A percentile compares a stretch with the other conserved stretches of the same genome.
phyloP scores from a whole-genome alignment of 192 early-diverging fungal species.

The Backusella morwellensis region DNA sequence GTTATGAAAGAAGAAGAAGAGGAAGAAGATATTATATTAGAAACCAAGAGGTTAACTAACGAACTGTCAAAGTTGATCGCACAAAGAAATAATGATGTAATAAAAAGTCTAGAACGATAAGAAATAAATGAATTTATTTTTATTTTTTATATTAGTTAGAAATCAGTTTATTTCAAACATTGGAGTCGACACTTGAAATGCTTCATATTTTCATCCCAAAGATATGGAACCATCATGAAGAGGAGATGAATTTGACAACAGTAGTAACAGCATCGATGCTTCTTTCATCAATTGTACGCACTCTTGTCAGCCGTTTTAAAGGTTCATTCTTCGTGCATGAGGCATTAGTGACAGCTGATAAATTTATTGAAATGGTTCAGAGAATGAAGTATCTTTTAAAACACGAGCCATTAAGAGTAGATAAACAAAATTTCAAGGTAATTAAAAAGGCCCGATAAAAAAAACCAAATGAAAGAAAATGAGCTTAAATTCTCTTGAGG shows the following conservation, averaged over 20 bases:
- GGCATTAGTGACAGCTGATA: neutral
- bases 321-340: neutral
- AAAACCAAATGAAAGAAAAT: neutral
- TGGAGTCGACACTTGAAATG: constrained; percentile 2
- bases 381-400: constrained; percentile 3
- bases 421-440: constrained; percentile 4
- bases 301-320: neutral
- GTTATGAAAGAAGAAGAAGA: neutral
- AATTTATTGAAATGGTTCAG: neutral
- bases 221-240: neutral
- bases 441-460: neutral
- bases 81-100: constrained; percentile 9
- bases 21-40: neutral
- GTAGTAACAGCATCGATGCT: constrained; percentile 4
- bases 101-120: neutral
- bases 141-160: neutral
- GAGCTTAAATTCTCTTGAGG: neutral
- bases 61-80: neutral
- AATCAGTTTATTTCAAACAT: neutral
- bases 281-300: neutral
- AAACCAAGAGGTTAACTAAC: neutral
- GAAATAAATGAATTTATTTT: neutral
- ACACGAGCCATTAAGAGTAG: neutral
- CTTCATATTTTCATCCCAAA: constrained; percentile 4
- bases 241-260: neutral